phyloP scores from a whole-genome alignment of 2,329 filamentous ascomycete species.

The Colletotrichum melonis region DNA sequence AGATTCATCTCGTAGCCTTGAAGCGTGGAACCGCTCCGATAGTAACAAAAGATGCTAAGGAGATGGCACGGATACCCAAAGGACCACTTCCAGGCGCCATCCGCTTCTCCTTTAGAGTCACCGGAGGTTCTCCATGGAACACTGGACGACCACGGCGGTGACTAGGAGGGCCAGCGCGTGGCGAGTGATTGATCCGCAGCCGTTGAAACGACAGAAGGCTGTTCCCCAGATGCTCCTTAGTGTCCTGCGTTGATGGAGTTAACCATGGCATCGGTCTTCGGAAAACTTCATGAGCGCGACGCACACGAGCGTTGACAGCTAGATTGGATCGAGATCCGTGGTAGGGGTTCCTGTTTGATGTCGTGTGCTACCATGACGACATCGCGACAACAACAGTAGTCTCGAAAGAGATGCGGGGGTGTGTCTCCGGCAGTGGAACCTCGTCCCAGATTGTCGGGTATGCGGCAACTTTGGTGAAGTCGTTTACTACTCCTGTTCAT shows the following conservation, averaged over 20 bases:
- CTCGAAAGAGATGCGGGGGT: background rate
- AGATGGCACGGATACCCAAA: background rate
- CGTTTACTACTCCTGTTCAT: background rate
- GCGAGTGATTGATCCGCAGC: background rate
- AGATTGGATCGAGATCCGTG: background rate
- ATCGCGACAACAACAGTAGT: background rate
- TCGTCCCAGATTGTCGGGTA: background rate
- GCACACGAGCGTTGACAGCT: background rate
- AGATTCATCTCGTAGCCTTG: background rate
- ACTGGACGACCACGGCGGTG: background rate
- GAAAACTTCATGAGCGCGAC: background rate
- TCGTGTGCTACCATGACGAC: background rate
- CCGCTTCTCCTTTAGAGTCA: background rate
- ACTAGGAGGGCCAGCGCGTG: background rate
- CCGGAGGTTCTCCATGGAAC: slow-evolving; percentile 3
- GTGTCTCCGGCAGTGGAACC: background rate
- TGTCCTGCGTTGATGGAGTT: background rate
- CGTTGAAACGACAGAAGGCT: background rate
- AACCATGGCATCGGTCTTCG: background rate
- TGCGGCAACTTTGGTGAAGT: background rate
- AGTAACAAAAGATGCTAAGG: background rate
- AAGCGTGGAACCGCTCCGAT: background rate
- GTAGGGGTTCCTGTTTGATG: background rate
- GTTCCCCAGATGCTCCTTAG: background rate
- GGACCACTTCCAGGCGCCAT: background rate